Conservation (phyloP, 768 basidiomycete species). For the Harrya chromipes region DNA sequence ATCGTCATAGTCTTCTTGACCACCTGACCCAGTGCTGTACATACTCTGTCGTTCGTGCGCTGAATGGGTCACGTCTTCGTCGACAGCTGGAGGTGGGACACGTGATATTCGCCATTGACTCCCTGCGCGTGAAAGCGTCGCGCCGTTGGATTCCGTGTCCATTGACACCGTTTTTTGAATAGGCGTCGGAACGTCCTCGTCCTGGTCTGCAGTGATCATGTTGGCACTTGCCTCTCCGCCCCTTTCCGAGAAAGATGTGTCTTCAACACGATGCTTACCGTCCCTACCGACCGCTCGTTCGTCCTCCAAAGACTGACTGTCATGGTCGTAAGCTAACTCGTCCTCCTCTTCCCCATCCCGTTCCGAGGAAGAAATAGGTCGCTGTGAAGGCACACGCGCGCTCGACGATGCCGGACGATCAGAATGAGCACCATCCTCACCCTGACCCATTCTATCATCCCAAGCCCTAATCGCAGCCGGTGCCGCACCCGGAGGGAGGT, state of each 20-base stretch:
- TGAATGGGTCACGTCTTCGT: conserved; percentile 17
- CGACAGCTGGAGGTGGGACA: conserved; percentile 40
- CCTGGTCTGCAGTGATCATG: background rate
- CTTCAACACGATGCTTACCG: conserved; percentile 16
- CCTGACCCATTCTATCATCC: conserved; percentile 34
- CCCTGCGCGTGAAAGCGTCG: conserved; percentile 10
- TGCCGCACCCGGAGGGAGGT: conserved; percentile 43
- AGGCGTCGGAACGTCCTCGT: conserved; percentile 1
- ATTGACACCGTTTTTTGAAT: conserved; percentile 12
- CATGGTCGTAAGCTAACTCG: conserved; percentile 26
- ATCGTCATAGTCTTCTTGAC: conserved; percentile 29
- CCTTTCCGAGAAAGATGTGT: conserved; percentile 8
- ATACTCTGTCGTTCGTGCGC: conserved; percentile 4
- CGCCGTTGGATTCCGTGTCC: background rate
- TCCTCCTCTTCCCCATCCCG: conserved; percentile 29
- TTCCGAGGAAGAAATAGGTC: conserved; percentile 32
- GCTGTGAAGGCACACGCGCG: conserved; percentile 33
- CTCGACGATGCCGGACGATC: conserved; percentile 31
- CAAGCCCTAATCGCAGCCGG: conserved; percentile 36
- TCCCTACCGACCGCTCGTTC: background rate
- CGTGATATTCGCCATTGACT: conserved; percentile 31
- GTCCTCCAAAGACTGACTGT: conserved; percentile 7
- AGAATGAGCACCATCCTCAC: conserved; percentile 31
- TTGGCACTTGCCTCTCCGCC: conserved; percentile 8
- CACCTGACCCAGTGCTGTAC: background rate